A percentile compares a stretch with the other conserved stretches of the same genome.
These are phyloP conservation scores for Oxytropis ochrocephala DNA, from an alignment of 306 rosid species.

Conservation along the genomic window DNA sequence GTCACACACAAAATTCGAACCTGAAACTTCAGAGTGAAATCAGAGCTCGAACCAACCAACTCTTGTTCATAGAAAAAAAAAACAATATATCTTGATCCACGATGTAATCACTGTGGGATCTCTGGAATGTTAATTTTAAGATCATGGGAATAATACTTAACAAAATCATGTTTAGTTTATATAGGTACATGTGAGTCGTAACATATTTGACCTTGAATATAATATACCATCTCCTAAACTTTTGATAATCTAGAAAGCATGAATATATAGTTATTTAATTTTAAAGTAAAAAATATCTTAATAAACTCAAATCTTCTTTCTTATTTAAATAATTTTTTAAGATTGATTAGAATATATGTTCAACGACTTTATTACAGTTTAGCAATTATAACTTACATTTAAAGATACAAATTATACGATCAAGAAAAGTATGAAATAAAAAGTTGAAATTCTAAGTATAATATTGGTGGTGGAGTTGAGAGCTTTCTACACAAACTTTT, in stretches of 20 bases:
- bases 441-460: background rate
- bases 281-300: background rate
- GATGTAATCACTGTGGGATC: background rate
- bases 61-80: no score
- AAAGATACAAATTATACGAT: background rate
- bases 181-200: background rate
- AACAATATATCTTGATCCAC: background rate
- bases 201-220: background rate
- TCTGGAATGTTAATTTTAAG: background rate
- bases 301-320: background rate
- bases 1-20: no score
- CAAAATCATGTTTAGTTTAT: background rate
- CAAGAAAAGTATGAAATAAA: background rate
- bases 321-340: background rate
- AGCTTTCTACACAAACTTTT: conserved; percentile 6
- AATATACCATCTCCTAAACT: background rate
- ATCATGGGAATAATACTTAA: background rate
- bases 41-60: no score
- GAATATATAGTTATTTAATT: background rate
- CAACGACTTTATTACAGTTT: background rate
- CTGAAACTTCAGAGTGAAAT: no score
- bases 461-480: background rate
- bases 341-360: background rate
- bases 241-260: background rate
- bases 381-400: background rate